Evolutionary conservation across 208 protist species (phyloP), one percentile per base, ranked within the genome.

Genomic region (Leishmania gerbilli): DNA sequence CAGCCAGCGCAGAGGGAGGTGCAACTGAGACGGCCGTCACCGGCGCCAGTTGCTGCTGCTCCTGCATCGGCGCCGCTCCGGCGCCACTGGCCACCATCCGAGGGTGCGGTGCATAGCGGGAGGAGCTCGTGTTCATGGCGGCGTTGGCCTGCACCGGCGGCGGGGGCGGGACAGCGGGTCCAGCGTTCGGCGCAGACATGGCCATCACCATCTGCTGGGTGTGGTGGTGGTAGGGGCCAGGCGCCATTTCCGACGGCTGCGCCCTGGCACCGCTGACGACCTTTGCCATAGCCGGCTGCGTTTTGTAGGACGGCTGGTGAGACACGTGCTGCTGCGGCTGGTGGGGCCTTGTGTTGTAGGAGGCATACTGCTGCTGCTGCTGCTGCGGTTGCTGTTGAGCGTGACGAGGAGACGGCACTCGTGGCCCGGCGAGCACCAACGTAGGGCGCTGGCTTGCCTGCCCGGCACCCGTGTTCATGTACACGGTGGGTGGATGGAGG

Each of bases 401-500:
- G 40, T 45, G 75, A 9, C 45, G 80, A 40, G 75, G 65, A 60
- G 69, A 62, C 24, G 56, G 37, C 11, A 69, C 31, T 3, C 49
- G 71, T 9, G 55, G 58, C 27, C 58, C 56, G 6, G 21, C 40
- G 13, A 31, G 56, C 8, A 58, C 24, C 40, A 53, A 64, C 24
- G 74, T 34, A 58, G 55, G 56, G 7, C 37, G 74, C 34, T 51
- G 37, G 55, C 21, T 64, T 51, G 56, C 40, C 49, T 77, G 64
- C 6, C 56, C 56, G 21, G 75, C 42, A 34, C 24, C 64, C 6
- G 76, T 80, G 58, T 77, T 80, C 76, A 84, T 80, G 60, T 78
- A 84, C 53, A 19, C 81, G 47, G 75, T 84, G 19, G 81, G 76
- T 31, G 76, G 68, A 56, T 84, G 81, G 40, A 84, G 75, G 45